Evolutionary conservation across 176 grass and related monocot species (phyloP).

Genomic region (Aegilops speltoides): DNA sequence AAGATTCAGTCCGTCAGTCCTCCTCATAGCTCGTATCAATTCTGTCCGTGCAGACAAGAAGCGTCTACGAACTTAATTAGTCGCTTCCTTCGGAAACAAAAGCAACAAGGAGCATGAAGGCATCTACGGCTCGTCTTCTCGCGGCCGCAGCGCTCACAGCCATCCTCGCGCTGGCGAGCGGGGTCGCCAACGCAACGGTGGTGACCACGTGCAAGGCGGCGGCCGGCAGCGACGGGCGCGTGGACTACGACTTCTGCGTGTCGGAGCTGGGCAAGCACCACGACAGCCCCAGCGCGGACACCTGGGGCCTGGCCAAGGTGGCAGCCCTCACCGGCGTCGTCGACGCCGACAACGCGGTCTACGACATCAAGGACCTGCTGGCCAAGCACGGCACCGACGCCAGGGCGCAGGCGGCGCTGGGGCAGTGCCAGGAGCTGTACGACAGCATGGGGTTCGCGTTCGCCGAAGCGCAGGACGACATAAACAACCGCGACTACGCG

Average conservation of each 20-base stretch:
- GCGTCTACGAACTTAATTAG: background rate
- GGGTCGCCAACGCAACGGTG: constrained; percentile 26
- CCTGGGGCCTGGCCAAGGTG: constrained; percentile 56
- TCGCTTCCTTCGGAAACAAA: background rate
- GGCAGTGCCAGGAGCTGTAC: constrained; percentile 29
- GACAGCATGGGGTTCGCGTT: constrained; percentile 22
- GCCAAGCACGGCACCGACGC: background rate
- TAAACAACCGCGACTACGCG: constrained; percentile 32
- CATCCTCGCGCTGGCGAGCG: background rate
- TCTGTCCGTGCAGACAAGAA: background rate
- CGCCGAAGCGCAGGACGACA: constrained; percentile 36
- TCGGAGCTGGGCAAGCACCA: constrained; percentile 37
- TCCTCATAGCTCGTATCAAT: background rate
- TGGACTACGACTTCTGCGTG: constrained; percentile 58
- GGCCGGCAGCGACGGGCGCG: constrained; percentile 34
- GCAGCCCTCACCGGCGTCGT: constrained; percentile 39
- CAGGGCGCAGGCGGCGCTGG: constrained; percentile 2
- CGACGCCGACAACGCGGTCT: background rate
- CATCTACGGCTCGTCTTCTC: background rate
- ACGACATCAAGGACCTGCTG: constrained; percentile 24
- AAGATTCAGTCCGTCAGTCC: background rate
- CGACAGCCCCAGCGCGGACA: constrained; percentile 44
- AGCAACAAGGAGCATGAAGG: background rate
- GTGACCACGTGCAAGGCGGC: constrained; percentile 46
- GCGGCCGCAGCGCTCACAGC: background rate